Conservation (phyloP, 805 yeast genomes). For the Lachancea thermotolerans region DNA sequence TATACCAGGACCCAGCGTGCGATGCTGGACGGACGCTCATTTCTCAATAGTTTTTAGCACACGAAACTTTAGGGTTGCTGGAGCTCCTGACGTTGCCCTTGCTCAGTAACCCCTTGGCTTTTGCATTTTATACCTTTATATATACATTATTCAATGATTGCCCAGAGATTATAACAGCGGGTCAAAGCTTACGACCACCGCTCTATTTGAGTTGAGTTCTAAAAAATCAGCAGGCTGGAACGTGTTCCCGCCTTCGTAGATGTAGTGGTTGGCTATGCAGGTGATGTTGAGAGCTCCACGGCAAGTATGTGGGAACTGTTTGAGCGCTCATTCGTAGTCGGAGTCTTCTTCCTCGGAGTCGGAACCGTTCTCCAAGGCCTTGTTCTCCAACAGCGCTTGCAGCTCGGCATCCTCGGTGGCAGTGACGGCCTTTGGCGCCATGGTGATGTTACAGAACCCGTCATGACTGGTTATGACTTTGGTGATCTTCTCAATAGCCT, state of each 20-base stretch:
- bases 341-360: slow-evolving; percentile 62
- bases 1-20: slow-evolving; percentile 92
- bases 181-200: background rate
- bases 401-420: slow-evolving; percentile 98
- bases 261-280: background rate
- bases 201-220: background rate
- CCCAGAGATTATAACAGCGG: background rate
- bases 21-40: slow-evolving; percentile 52
- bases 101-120: background rate
- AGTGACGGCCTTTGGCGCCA: slow-evolving; percentile 98
- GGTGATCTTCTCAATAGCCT: slow-evolving; percentile 72
- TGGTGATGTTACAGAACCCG: slow-evolving; percentile 85
- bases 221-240: too few species aligned
- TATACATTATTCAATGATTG: background rate
- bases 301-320: background rate
- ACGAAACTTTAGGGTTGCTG: background rate
- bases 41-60: background rate
- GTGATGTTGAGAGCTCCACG: background rate
- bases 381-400: slow-evolving; percentile 89
- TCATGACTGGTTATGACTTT: slow-evolving; percentile 64
- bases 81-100: background rate
- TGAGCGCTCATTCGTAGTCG: slow-evolving; percentile 34
- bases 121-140: background rate
- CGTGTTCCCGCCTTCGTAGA: background rate
- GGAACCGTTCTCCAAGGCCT: slow-evolving; percentile 81